Conservation (phyloP, 2,329 filamentous ascomycete genomes). For the Cladosporium sphaerospermum region DNA sequence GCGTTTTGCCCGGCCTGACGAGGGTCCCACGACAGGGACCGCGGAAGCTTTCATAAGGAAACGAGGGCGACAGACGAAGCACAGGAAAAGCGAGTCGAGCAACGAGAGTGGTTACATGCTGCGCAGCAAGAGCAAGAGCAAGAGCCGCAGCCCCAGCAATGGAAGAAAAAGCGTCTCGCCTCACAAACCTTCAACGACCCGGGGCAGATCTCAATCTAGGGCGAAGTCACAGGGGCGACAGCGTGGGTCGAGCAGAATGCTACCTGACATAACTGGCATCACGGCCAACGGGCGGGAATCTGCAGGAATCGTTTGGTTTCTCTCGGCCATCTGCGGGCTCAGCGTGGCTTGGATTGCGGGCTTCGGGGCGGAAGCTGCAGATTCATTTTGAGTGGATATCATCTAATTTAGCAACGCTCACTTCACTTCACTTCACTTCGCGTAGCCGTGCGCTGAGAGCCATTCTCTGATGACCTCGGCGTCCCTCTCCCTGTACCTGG, state of each 20-base stretch:
- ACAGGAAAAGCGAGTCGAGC: neutral
- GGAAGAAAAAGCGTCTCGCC: conserved; percentile 3
- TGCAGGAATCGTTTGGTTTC: conserved; percentile 5
- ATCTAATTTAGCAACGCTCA: no score
- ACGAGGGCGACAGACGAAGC: conserved; percentile 3
- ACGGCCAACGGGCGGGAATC: conserved; percentile 1
- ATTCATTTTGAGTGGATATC: neutral
- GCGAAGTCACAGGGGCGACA: neutral
- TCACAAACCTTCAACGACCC: neutral
- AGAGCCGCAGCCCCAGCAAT: conserved; percentile 1
- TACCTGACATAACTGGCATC: neutral
- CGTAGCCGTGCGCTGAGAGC: conserved; percentile 60
- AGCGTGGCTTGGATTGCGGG: neutral
- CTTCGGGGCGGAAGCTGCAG: neutral
- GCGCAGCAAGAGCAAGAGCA: neutral
- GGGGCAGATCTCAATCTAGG: conserved; percentile 1
- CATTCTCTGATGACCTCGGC: conserved; percentile 68
- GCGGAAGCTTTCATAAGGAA: conserved; percentile 4
- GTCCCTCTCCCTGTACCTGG: conserved; percentile 76
- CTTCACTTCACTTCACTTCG: conserved; percentile 17
- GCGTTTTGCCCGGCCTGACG: conserved; percentile 3
- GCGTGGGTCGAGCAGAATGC: neutral
- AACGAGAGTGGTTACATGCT: conserved; percentile 8
- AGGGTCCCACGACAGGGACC: conserved; percentile 8
- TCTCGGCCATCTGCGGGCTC: neutral